These are phyloP conservation scores for Fusarium sp. DNA, from an alignment of 2,329 filamentous ascomycete genomes.

Conservation along the genomic window DNA sequence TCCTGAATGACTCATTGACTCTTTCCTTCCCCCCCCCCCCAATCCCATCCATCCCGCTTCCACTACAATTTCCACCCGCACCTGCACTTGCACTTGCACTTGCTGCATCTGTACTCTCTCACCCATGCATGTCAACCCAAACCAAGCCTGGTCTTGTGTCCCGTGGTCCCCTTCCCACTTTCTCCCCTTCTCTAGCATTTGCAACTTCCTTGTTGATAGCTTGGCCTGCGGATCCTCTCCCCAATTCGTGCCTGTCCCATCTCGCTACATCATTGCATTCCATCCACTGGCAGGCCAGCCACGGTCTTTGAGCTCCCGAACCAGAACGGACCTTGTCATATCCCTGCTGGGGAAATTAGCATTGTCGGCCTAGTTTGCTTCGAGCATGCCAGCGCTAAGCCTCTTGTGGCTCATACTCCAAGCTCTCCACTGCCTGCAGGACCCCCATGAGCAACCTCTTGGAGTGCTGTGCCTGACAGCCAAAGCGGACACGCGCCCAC, in stretches of 20 bases:
- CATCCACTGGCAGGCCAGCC: slow-evolving; percentile 33
- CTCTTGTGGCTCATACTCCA: slow-evolving; percentile 13
- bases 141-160: background rate
- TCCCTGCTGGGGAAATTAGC: slow-evolving; percentile 35
- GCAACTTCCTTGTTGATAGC: slow-evolving; percentile 16
- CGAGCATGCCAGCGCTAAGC: slow-evolving; percentile 27
- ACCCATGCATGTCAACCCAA: background rate
- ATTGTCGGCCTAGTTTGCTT: slow-evolving; percentile 12
- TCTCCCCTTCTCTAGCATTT: slow-evolving; percentile 6
- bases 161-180: slow-evolving; percentile 16
- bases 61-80: background rate
- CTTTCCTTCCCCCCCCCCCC: slow-evolving; percentile 15
- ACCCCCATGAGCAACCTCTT: slow-evolving; percentile 25
- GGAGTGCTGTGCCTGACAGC: slow-evolving; percentile 36
- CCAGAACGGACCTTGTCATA: slow-evolving; percentile 28
- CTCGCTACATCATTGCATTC: slow-evolving; percentile 40
- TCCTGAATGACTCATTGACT: background rate
- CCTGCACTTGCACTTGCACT: background rate
- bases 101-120: too few species aligned
- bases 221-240: slow-evolving; percentile 3
- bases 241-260: slow-evolving; percentile 32
- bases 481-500: slow-evolving; percentile 34
- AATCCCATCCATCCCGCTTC: slow-evolving; percentile 8
- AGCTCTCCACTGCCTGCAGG: slow-evolving; percentile 14
- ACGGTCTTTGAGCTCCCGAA: slow-evolving; percentile 30